These are phyloP conservation scores for Plasmodium gonderi DNA, from an alignment of 169 alveolate genomes.

Conservation along the genomic window DNA sequence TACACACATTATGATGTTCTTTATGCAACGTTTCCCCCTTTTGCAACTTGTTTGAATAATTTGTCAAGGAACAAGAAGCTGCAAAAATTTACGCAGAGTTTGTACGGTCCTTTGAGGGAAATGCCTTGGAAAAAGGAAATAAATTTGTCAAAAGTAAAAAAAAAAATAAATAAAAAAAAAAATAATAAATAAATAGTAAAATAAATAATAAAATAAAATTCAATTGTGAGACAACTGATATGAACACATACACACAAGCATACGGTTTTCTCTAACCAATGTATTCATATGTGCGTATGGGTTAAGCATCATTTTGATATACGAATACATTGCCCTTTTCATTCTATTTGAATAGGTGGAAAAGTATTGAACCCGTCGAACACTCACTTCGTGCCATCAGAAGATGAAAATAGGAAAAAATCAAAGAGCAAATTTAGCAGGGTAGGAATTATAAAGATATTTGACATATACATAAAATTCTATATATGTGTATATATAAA, in stretches of 20 bases:
- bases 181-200: background rate
- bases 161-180: conserved; percentile 11
- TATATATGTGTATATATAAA: background rate
- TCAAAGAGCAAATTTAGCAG: conserved; percentile 20
- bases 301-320: background rate
- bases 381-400: background rate
- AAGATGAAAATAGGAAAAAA: conserved; percentile 26
- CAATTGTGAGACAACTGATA: background rate
- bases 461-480: background rate
- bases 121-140: conserved; percentile 42
- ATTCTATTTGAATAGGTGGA: conserved; percentile 6
- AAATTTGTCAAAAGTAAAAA: conserved; percentile 73
- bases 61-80: conserved; percentile 71
- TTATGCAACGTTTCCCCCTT: conserved; percentile 7
- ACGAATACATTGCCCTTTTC: background rate
- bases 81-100: conserved; percentile 76
- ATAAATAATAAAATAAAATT: background rate
- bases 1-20: background rate
- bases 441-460: background rate
- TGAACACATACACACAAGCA: background rate
- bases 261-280: background rate
- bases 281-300: background rate
- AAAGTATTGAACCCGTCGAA: conserved; percentile 51
- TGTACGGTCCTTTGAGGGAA: conserved; percentile 75
- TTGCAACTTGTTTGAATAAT: background rate